A percentile compares a stretch with the other conserved stretches of the same genome.
phyloP scores from a whole-genome alignment of 1,284 basidiomycete species.

The Cutaneotrichosporon cutaneum region DNA sequence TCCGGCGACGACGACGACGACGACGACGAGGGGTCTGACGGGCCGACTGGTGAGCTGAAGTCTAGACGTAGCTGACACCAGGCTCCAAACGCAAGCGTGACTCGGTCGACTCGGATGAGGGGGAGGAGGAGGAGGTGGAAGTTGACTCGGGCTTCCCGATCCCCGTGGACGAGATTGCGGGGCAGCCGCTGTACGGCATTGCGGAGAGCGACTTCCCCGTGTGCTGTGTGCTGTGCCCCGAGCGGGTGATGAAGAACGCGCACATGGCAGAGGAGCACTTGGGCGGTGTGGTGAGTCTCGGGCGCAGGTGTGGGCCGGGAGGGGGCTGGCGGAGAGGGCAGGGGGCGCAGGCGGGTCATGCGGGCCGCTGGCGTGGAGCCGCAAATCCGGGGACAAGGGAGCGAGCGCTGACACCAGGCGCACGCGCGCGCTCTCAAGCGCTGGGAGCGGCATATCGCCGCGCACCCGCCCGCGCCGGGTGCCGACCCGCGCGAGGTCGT shows the following conservation, averaged over 20 bases:
- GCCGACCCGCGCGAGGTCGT: constrained; percentile 38
- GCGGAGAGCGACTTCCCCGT: constrained; percentile 53
- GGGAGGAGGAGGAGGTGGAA: constrained; percentile 25
- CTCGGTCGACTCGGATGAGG: constrained; percentile 8
- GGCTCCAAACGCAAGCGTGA: constrained; percentile 4
- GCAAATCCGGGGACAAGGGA: too few relatives aligned
- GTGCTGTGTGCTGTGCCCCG: constrained; percentile 71
- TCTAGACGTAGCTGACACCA: background rate
- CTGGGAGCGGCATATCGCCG: constrained; percentile 24
- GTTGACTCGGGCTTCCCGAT: constrained; percentile 56
- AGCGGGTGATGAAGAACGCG: constrained; percentile 66
- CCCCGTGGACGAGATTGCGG: constrained; percentile 62
- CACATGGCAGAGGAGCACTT: constrained; percentile 65
- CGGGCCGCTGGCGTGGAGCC: too few relatives aligned
- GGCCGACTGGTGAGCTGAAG: background rate
- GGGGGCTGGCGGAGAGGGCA: too few relatives aligned
- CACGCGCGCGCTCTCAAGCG: constrained; percentile 39
- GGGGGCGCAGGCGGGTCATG: too few relatives aligned
- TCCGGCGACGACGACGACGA: constrained; percentile 7
- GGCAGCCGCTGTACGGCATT: constrained; percentile 58
- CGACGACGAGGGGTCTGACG: background rate
- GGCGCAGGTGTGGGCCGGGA: background rate
- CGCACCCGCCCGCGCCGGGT: constrained; percentile 13
- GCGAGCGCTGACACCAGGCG: constrained; percentile 19
- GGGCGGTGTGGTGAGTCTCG: constrained; percentile 63